These are phyloP conservation scores for Plantago major DNA, from an alignment of 257 asterid species.

Conservation along the genomic window DNA sequence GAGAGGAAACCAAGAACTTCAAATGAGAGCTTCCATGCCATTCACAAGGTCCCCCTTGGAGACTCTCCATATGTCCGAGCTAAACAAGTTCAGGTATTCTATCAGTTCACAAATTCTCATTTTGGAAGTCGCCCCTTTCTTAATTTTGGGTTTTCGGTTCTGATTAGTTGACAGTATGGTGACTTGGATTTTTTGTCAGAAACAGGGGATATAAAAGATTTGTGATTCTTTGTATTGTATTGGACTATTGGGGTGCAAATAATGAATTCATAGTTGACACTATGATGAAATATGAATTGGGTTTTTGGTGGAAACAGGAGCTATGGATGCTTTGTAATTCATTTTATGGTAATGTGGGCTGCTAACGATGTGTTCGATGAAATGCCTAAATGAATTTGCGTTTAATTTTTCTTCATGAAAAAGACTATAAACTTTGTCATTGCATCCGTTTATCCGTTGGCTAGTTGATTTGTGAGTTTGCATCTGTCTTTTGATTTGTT, in stretches of 20 bases:
- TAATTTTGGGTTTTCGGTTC: background rate
- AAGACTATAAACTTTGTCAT: no score
- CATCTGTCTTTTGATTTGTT: background rate
- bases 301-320: no score
- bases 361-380: background rate
- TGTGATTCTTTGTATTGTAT: background rate
- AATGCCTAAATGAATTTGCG: background rate
- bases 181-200: no score
- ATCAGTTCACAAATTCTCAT: slow-evolving; percentile 15
- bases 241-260: no score
- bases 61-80: slow-evolving; percentile 90
- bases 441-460: no score
- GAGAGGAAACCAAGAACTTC: slow-evolving; percentile 49
- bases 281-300: no score
- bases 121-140: slow-evolving; percentile 2
- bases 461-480: no score
- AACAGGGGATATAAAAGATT: background rate
- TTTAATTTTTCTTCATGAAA: background rate
- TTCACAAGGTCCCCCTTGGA: slow-evolving; percentile 83
- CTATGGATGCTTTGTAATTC: no score
- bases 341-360: background rate
- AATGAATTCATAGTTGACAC: no score
- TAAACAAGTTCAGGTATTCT: no score
- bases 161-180: background rate
- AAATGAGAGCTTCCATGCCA: slow-evolving; percentile 46